Evolutionary conservation across 2,329 filamentous ascomycete species (phyloP).

Genomic region (Cephalotrichum gorgonifer): DNA sequence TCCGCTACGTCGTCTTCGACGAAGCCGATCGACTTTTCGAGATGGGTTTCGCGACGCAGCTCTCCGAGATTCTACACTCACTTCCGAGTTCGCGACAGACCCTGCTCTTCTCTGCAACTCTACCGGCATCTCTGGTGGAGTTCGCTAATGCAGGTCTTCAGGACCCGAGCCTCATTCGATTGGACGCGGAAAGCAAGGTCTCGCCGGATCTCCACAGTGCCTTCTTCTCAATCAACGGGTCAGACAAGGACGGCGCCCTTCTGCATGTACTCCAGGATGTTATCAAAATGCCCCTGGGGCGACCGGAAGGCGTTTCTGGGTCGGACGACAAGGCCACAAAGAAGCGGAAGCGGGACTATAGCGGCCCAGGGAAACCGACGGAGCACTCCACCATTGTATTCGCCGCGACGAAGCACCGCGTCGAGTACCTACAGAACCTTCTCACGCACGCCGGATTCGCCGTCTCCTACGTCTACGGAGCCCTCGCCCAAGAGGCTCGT

Average conservation of each 20-base stretch:
- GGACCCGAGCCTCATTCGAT: slow-evolving; percentile 78
- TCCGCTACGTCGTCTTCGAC: slow-evolving; percentile 93
- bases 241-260: slow-evolving; percentile 87
- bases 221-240: slow-evolving; percentile 87
- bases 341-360: slow-evolving; percentile 61
- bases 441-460: slow-evolving; percentile 74
- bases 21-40: slow-evolving; percentile 96
- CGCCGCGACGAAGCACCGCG: slow-evolving; percentile 90
- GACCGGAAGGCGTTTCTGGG: slow-evolving; percentile 40
- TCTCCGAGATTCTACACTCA: slow-evolving; percentile 86
- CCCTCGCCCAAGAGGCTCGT: slow-evolving; percentile 85
- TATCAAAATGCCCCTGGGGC: slow-evolving; percentile 75
- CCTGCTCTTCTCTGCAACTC: slow-evolving; percentile 85
- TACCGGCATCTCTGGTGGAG: slow-evolving; percentile 89
- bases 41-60: slow-evolving; percentile 92
- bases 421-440: slow-evolving; percentile 82
- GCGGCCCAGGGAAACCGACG: slow-evolving; percentile 61
- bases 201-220: slow-evolving; percentile 92
- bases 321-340: slow-evolving; percentile 41
- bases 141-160: slow-evolving; percentile 90
- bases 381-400: slow-evolving; percentile 93
- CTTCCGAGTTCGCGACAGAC: slow-evolving; percentile 80
- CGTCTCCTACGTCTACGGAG: slow-evolving; percentile 89
- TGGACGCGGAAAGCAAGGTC: slow-evolving; percentile 92
- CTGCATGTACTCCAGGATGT: slow-evolving; percentile 83